These are phyloP conservation scores for Xylariaceae sp. DNA, from an alignment of 2,329 filamentous ascomycete species.

Conservation along the genomic window DNA sequence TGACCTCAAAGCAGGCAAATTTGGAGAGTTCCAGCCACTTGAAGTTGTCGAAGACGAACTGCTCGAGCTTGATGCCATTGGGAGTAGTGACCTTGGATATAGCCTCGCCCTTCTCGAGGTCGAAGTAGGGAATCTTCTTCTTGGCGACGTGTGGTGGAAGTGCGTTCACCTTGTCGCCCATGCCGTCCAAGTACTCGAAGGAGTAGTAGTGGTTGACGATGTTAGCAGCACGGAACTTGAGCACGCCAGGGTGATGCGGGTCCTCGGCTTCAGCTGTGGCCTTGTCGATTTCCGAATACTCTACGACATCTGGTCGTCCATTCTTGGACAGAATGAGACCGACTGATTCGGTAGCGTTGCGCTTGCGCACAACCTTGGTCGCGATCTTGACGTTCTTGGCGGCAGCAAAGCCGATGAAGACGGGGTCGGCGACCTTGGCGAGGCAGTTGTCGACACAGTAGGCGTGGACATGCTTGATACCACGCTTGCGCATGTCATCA, in stretches of 20 bases:
- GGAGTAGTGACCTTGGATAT: constrained; percentile 74
- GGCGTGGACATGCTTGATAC: constrained; percentile 91
- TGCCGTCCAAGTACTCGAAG: constrained; percentile 85
- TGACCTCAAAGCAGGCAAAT: constrained; percentile 95
- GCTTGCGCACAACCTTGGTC: constrained; percentile 99
- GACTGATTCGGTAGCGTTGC: constrained; percentile 91
- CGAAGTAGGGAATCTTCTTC: constrained; percentile 94
- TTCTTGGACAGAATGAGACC: constrained; percentile 94
- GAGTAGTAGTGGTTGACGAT: constrained; percentile 99
- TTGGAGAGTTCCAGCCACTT: constrained; percentile 80
- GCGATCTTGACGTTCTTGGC: constrained; percentile 89
- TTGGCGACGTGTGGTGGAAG: constrained; percentile 93
- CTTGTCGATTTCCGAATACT: constrained; percentile 95
- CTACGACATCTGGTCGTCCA: constrained; percentile 92
- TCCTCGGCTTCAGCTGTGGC: constrained; percentile 89
- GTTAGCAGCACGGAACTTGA: constrained; percentile 97
- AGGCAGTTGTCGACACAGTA: constrained; percentile 99
- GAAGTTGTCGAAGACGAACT: constrained; percentile 99
- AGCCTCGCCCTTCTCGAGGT: constrained; percentile 71
- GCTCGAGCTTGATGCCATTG: constrained; percentile 98
- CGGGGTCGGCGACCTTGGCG: constrained; percentile 96
- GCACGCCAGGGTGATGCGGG: constrained; percentile 71
- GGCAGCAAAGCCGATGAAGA: constrained; percentile 92
- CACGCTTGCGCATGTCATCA: constrained; percentile 82
- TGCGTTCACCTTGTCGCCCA: constrained; percentile 79